Conservation (phyloP, 805 yeast genomes). For the Pichia kluyveri region DNA sequence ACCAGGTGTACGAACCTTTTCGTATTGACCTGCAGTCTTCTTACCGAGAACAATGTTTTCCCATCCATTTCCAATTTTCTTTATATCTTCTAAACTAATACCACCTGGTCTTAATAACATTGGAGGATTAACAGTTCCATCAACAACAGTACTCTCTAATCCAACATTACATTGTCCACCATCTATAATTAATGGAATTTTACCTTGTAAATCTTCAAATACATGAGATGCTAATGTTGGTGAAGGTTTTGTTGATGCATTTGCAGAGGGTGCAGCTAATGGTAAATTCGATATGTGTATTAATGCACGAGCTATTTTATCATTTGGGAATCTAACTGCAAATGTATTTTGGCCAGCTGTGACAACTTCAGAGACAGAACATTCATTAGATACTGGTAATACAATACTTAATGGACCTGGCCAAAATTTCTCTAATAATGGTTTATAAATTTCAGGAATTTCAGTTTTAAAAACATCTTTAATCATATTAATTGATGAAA, state of each 20-base stretch:
- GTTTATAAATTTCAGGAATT: constrained; percentile 62
- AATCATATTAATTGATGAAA: constrained; percentile 69
- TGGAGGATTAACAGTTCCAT: constrained; percentile 81
- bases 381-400: constrained; percentile 45
- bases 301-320: constrained; percentile 85
- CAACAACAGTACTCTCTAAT: constrained; percentile 88
- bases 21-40: constrained; percentile 52
- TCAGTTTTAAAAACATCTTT: constrained; percentile 44
- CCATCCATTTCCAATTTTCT: constrained; percentile 55
- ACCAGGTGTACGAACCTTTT: constrained; percentile 86
- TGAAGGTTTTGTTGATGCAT: constrained; percentile 90
- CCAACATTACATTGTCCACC: constrained; percentile 90
- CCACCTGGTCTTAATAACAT: constrained; percentile 93
- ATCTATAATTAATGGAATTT: constrained; percentile 77
- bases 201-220: constrained; percentile 64
- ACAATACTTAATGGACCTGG: constrained; percentile 93
- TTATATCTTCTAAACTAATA: constrained; percentile 68
- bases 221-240: constrained; percentile 90
- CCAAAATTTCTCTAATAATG: constrained; percentile 69
- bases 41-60: constrained; percentile 51
- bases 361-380: constrained; percentile 60
- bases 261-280: constrained; percentile 96
- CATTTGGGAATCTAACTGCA: constrained; percentile 83
- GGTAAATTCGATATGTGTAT: constrained; percentile 81
- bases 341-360: constrained; percentile 86